Evolutionary conservation across 164 flowering plant genomes (phyloP), one percentile per base, ranked within the genome.

Genomic region (Euptelea pleiosperma): DNA sequence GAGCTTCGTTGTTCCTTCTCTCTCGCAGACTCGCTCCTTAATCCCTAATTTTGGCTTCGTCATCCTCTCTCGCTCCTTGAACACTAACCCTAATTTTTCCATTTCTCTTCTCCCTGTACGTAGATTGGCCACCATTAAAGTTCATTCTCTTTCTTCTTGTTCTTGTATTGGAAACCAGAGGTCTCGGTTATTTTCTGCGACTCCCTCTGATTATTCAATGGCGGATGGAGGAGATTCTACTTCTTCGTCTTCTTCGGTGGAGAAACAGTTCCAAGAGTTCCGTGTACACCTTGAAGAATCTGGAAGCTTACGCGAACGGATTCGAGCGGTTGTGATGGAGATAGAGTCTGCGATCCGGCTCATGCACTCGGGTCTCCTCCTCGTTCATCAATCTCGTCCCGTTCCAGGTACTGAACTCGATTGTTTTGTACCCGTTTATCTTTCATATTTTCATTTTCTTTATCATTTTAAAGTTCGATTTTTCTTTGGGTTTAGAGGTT

Each of bases 301-400:
- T 19, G 95, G 84, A 28, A 64, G 52, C 62, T 49, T 88, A 39
- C 74, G 88, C 1, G 95, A 90, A 24, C 75, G 82, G 39, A 86
- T 90, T 52, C 81, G 86, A 14, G 63, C 78, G 1, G 84, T 90
- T 3, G 78, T 76, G 0, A 29, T 42, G 57, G 87, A 90, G 64
- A 86, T 93, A 51, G 99, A 90, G 63, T 77, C 87, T 33, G 64
- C 75, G 14, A 73, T 73, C 0, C 75, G 97, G 65, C 49, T 86
- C 48, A 82, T 93, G 75, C 81, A 93, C 16, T 80, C 92, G 3
- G 65, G 69, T 43, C 71, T 93, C 9, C 88, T 93, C 45, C 88
- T 83, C 10, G 83, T 93, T 42, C 96, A 93, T 65, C 92, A 90
- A 60, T 81, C 95, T 63, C 86, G 86, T 24, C 87, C 94, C 0